Conservation (phyloP, 371 early-diverging fungal species). For the Chytridium lagenaria region DNA sequence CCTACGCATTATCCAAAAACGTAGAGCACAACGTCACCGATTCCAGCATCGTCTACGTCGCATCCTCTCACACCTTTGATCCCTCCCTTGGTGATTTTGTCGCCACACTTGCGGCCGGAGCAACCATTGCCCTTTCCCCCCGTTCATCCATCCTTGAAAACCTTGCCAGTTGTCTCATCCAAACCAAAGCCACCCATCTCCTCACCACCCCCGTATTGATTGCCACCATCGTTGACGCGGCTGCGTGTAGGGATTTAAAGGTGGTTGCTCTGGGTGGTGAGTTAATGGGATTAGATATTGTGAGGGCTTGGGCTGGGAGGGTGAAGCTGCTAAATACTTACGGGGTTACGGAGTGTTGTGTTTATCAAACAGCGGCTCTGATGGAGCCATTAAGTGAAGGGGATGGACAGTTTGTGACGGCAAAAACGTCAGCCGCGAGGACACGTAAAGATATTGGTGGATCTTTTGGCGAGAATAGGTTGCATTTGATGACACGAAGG, state of each 20-base stretch:
- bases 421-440: background rate
- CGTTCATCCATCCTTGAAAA: constrained; percentile 15
- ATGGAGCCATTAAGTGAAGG: background rate
- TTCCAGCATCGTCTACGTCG: constrained; percentile 28
- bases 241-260: constrained; percentile 1
- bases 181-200: constrained; percentile 32
- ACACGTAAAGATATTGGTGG: constrained; percentile 32
- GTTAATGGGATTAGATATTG: constrained; percentile 25
- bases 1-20: constrained; percentile 35
- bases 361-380: constrained; percentile 42
- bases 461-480: constrained; percentile 21
- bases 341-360: constrained; percentile 48
- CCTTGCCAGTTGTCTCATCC: constrained; percentile 23
- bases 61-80: constrained; percentile 47
- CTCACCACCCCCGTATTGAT: constrained; percentile 42
- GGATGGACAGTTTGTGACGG: no score
- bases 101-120: constrained; percentile 34
- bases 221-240: constrained; percentile 25
- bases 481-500: constrained; percentile 40
- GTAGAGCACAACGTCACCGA: constrained; percentile 23
- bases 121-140: constrained; percentile 30
- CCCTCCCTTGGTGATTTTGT: constrained; percentile 44
- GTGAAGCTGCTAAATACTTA: constrained; percentile 46
- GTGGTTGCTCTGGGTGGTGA: constrained; percentile 49
- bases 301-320: constrained; percentile 24